phyloP scores from a whole-genome alignment of 2,329 filamentous ascomycete species.

The Scedosporium dehoogii region DNA sequence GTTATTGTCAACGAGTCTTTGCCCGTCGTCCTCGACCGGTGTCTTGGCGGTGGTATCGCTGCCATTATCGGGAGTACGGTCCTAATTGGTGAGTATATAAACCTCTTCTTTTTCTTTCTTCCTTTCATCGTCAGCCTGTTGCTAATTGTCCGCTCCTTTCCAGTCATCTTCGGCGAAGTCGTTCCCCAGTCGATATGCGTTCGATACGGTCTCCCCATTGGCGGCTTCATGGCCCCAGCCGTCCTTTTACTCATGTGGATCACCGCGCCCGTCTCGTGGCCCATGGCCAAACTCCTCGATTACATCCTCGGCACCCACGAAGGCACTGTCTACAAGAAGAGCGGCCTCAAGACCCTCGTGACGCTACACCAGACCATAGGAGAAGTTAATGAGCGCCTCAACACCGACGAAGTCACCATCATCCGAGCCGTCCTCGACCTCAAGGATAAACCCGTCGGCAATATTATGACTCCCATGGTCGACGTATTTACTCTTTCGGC shows the following conservation, averaged over 20 bases:
- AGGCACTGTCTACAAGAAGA: conserved; percentile 96
- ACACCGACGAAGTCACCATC: conserved; percentile 96
- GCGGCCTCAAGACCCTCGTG: conserved; percentile 89
- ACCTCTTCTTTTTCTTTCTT: neutral
- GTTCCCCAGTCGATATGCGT: conserved; percentile 95
- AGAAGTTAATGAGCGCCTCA: conserved; percentile 76
- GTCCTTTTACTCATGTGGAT: conserved; percentile 88
- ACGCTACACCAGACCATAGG: conserved; percentile 89
- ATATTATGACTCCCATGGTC: conserved; percentile 97
- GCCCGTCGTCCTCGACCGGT: conserved; percentile 89
- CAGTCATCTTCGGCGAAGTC: conserved; percentile 96
- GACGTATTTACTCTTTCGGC: conserved; percentile 97
- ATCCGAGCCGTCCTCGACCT: conserved; percentile 94
- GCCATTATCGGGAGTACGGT: conserved; percentile 89
- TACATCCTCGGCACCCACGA: conserved; percentile 89
- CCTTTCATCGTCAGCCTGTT: neutral
- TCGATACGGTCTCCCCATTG: conserved; percentile 88
- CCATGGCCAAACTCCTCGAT: conserved; percentile 90
- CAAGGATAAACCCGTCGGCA: conserved; percentile 89
- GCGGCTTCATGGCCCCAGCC: conserved; percentile 82
- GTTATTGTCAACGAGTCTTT: conserved; percentile 97
- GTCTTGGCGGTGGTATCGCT: conserved; percentile 86
- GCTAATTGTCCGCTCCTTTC: conserved; percentile 8
- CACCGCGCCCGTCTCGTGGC: conserved; percentile 83
- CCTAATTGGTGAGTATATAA: conserved; percentile 64